A percentile compares a stretch with the other conserved stretches of the same genome.
Conservation (phyloP, 2,329 filamentous ascomycete genomes). For the Pestalotiopsis sp. region DNA sequence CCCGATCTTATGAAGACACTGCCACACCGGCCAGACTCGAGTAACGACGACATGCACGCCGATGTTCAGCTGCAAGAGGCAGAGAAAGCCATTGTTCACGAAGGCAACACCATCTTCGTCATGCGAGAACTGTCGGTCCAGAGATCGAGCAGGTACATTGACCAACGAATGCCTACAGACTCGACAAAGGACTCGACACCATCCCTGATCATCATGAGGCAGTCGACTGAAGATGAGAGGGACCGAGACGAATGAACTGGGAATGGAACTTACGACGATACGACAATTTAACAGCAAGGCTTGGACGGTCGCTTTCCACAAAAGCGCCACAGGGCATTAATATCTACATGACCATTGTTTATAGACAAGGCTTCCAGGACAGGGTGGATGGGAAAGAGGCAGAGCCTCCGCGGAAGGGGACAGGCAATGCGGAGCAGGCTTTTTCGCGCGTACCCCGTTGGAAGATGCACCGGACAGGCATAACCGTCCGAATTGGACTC, state of each 20-base stretch:
- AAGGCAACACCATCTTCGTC: neutral
- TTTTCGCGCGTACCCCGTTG: neutral
- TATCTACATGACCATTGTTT: neutral
- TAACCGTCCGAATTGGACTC: neutral
- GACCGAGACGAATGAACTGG: neutral
- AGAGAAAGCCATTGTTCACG: neutral
- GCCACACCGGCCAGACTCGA: slow-evolving; percentile 2
- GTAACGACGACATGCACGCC: neutral
- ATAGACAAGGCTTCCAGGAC: neutral
- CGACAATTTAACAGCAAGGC: neutral
- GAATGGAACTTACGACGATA: neutral
- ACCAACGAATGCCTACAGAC: neutral
- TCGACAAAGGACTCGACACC: slow-evolving; percentile 4
- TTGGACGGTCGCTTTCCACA: neutral
- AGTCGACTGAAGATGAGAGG: neutral
- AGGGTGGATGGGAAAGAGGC: neutral
- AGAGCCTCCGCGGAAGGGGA: neutral
- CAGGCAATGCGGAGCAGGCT: neutral
- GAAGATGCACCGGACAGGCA: neutral
- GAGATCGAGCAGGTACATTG: neutral
- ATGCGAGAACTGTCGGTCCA: neutral
- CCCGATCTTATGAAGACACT: slow-evolving; percentile 12
- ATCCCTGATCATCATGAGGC: slow-evolving; percentile 4
- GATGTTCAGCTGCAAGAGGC: neutral
- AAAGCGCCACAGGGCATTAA: neutral